A percentile compares a stretch with the other conserved stretches of the same genome.
Conservation (phyloP, 2,329 filamentous ascomycete genomes). For the Claviceps maximensis region DNA sequence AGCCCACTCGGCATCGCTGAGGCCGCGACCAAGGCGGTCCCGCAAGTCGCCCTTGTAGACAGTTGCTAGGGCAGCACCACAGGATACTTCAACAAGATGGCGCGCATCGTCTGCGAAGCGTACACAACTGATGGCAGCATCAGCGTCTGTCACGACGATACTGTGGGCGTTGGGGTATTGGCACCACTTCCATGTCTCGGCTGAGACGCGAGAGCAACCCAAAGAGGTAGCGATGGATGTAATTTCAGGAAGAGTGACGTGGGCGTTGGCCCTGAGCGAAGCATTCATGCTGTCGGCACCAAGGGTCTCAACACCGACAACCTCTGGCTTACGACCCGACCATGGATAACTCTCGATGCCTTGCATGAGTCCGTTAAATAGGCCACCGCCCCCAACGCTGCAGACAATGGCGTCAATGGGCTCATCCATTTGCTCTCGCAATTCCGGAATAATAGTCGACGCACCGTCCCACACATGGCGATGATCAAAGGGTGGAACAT, state of each 20-base stretch:
- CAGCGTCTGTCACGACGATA: constrained; percentile 34
- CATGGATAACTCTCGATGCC: constrained; percentile 41
- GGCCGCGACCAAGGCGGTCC: constrained; percentile 39
- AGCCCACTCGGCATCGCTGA: constrained; percentile 44
- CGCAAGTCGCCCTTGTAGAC: constrained; percentile 53
- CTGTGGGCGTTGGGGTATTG: constrained; percentile 26
- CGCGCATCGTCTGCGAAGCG: constrained; percentile 71
- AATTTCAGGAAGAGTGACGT: constrained; percentile 55
- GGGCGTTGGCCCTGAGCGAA: constrained; percentile 40
- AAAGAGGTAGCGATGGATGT: constrained; percentile 64
- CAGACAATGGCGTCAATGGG: constrained; percentile 60
- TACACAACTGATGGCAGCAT: constrained; percentile 66
- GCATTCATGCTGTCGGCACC: constrained; percentile 59
- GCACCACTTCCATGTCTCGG: constrained; percentile 53
- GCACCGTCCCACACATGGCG: constrained; percentile 55
- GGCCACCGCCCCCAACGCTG: constrained; percentile 67
- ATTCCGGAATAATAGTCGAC: constrained; percentile 41
- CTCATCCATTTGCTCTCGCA: constrained; percentile 26
- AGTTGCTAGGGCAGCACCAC: constrained; percentile 64
- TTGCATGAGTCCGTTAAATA: constrained; percentile 63
- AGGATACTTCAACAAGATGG: constrained; percentile 70
- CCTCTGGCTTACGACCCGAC: constrained; percentile 25
- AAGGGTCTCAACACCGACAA: constrained; percentile 63
- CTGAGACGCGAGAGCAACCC: constrained; percentile 58
- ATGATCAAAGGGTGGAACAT: constrained; percentile 59